Evolutionary conservation across 345 rosid genomes (phyloP).

Genomic region (Acer campestre): DNA sequence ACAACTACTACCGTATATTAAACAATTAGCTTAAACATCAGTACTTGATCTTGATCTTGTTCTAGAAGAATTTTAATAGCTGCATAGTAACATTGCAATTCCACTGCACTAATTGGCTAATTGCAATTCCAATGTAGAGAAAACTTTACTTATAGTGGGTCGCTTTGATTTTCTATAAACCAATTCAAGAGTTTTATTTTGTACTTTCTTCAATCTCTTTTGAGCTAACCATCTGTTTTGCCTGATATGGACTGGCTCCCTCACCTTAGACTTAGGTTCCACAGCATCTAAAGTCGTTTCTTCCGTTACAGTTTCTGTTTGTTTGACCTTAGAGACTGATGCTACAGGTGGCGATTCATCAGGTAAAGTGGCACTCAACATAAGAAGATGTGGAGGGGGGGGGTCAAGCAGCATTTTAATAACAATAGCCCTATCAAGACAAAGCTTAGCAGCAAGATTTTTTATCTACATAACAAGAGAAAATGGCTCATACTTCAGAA

Average conservation of each 20-base stretch:
- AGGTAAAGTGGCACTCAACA: slow-evolving; percentile 78
- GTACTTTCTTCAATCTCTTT: slow-evolving; percentile 83
- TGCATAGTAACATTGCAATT: too few species aligned
- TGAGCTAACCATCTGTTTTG: slow-evolving; percentile 74
- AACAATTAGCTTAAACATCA: too few species aligned
- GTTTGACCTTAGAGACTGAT: slow-evolving; percentile 40
- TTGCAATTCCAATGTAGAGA: too few species aligned
- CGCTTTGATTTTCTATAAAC: too few species aligned
- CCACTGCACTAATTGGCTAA: too few species aligned
- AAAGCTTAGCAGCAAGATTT: slow-evolving; percentile 74
- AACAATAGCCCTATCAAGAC: slow-evolving; percentile 83
- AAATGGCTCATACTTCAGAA: neutral
- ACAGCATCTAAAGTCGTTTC: slow-evolving; percentile 34
- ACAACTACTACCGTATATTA: too few species aligned
- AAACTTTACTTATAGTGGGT: too few species aligned
- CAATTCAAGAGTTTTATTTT: too few species aligned
- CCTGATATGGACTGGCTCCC: slow-evolving; percentile 70
- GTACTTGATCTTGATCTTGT: too few species aligned
- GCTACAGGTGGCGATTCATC: slow-evolving; percentile 51
- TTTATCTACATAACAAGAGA: slow-evolving; percentile 58
- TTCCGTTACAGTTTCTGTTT: slow-evolving; percentile 29
- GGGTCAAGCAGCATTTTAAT: slow-evolving; percentile 83
- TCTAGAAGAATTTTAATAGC: too few species aligned
- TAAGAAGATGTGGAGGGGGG: slow-evolving; percentile 79
- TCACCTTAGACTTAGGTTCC: slow-evolving; percentile 41